Base-by-base conservation (phyloP, 768 basidiomycete genomes). In the Saitozyma sp. region DNA sequence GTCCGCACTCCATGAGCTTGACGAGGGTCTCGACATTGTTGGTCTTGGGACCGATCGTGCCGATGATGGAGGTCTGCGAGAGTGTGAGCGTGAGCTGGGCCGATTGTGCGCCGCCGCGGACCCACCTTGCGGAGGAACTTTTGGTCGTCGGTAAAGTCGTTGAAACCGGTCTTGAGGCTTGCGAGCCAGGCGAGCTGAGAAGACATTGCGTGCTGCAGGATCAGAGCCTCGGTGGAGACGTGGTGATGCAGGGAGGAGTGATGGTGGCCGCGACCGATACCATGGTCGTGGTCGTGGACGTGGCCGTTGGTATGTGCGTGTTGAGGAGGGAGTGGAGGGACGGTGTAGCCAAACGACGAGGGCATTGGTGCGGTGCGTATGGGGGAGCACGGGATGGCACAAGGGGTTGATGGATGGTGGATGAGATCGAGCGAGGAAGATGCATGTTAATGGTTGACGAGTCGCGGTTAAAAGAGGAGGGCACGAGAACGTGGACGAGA, bases 11-110 rank as follows among this genome's bases (percentile, higher is more conserved):
- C 75, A 89, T 85, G 77, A 99, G 85, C 78, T 89, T 87, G 19
- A 83, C 80, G 66, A 98, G 86, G 82, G 88, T 94, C 79, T 97
- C 93, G 59, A 90, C 87, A 43, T 84, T 84, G 84, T 99, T 98
- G 74, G 88, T 88, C 83, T 97, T 97, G 68, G 96, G 96, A 90
- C 95, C 96, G 76, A 99, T 99, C 69, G 96, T 99, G 63, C 94
- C 95, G 80, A 99, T 98, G 82, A 99, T 98, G 63, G 90, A 85
- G 13, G 93, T 96, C 96, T 99, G 63, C 42, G 39, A 20, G 39
- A 19, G 45, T n/a, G 43, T 43, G 29, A 50, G 42, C 43, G 46
- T 45, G 29, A 29, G 39, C 38, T 50, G 37, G 39, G 41, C 40
- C 37, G 20, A 53, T 14, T 51, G 39, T 42, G 56, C 67, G 41